Evolutionary conservation across 805 yeast genomes (phyloP), one percentile per base, ranked within the genome.

Genomic region (Lachancea thermotolerans): DNA sequence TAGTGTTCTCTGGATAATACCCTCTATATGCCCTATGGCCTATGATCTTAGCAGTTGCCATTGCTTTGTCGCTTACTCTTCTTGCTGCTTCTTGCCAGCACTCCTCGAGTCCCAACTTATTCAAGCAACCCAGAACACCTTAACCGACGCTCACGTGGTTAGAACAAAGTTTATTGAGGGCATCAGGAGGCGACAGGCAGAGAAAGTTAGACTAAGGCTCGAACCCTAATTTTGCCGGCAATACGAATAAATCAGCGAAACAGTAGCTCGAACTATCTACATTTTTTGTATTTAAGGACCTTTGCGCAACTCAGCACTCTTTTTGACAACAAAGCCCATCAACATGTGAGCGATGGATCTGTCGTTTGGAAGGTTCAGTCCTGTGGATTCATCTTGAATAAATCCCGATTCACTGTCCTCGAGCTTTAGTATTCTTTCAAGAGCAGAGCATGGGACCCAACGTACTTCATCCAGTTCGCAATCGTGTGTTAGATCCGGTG

Each of bases 391-490:
- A 29, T 47, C 49, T 34, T 44, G 30, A 21, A 47, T 34, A 14
- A 47, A 36, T 4, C 49, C 49, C 16, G 43, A 39, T 11, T 25
- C 12, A 14, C 42, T 37, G 36, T 42, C 42, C n/a, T 30, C 41
- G 8, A 34, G 31, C 5, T 40, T 33, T 15, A 47, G 37, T 11
- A 47, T 39, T 37, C 33, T 18, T 29, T 37, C 65, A 17, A 87
- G 70, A 35, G 75, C 79, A 1, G 62, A 66, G 2, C 74, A 67
- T 47, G 81, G 79, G 53, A 89, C 82, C 97, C 97, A 90, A 55
- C 78, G 72, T 12, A 96, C 96, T 58, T 88, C 95, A 17, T 70
- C 75, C 44, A 91, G 69, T 66, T 91, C 99, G 28, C 85, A 79
- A 62, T 91, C 99, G 60, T 88, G 87, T 11, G 81, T 85, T 42